Evolutionary conservation across 2,329 filamentous ascomycete genomes (phyloP).

Genomic region (Fusarium camptoceras): DNA sequence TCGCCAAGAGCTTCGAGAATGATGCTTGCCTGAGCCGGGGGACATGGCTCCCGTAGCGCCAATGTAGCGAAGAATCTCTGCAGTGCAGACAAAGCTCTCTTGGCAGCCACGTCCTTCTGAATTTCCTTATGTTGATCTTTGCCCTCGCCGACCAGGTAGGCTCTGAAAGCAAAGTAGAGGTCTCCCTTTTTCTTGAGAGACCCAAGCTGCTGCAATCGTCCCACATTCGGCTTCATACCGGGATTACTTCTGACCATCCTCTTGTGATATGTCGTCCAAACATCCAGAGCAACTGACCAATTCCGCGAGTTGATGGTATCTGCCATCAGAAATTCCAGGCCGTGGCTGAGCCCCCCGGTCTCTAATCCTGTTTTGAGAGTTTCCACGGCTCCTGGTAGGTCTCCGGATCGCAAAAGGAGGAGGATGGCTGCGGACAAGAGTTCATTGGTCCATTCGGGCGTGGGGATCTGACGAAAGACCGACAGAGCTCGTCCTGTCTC

Average conservation of each 20-base stretch:
- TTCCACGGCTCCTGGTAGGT: slow-evolving; percentile 54
- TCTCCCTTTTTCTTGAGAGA: slow-evolving; percentile 47
- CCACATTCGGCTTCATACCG: slow-evolving; percentile 19
- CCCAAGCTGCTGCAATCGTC: slow-evolving; percentile 40
- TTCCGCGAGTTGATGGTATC: slow-evolving; percentile 53
- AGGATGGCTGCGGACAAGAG: slow-evolving; percentile 56
- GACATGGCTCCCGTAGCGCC: slow-evolving; percentile 51
- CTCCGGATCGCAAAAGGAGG: slow-evolving; percentile 56
- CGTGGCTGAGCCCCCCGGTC: slow-evolving; percentile 50
- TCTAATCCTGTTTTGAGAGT: slow-evolving; percentile 56
- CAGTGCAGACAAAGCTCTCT: slow-evolving; percentile 45
- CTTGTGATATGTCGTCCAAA: slow-evolving; percentile 53
- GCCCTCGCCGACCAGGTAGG: slow-evolving; percentile 47
- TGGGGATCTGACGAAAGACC: slow-evolving; percentile 56
- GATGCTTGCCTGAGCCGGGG: slow-evolving; percentile 49
- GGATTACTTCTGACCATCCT: slow-evolving; percentile 25
- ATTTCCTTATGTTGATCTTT: slow-evolving; percentile 41
- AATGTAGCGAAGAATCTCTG: slow-evolving; percentile 49
- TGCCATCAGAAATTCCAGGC: slow-evolving; percentile 59
- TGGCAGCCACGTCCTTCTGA: slow-evolving; percentile 38
- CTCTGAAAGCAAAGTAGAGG: slow-evolving; percentile 52
- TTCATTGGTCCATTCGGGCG: slow-evolving; percentile 55
- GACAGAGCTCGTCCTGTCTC: slow-evolving; percentile 60
- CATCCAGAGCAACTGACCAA: slow-evolving; percentile 53
- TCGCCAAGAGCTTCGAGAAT: slow-evolving; percentile 58